Base-by-base conservation (phyloP, 1,284 basidiomycete genomes). In the Malassezia yamatoensis region DNA sequence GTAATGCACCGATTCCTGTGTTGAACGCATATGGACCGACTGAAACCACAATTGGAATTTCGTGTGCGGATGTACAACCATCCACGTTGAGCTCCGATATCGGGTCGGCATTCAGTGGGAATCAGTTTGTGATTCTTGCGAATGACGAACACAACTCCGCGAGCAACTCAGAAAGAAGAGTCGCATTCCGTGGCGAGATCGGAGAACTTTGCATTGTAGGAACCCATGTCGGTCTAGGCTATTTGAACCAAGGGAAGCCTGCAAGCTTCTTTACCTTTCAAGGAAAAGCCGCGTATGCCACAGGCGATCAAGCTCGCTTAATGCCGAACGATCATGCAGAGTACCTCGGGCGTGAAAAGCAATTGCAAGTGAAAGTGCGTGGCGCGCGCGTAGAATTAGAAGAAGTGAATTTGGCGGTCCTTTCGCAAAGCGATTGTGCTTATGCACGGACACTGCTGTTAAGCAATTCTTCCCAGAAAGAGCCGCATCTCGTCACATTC, bases 11-110 rank as follows among this genome's bases (percentile, higher is more conserved):
- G 32, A 61, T 67, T 3, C 62, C 60, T 6, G 56, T 69, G 11
- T 59, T 73, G 29, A 70, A 73, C 39, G 70, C 68, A 0, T 73
- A 73, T 40, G 70, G 70, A 15, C 70, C 70, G 4, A 73, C 68
- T 15, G 70, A 73, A 52, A 65, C 66, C 5, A 64, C 67, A 5
- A 73, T 73, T 51, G 70, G 70, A 38, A 70, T 60, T 47, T 72
- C 70, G 37, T 62, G 66, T 29, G 64, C 68, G 24, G 62, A 60
- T 4, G 59, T 72, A n/a, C 46, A 33, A 29, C 55, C 58, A 34
- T 32, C 16, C 0, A 58, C 63, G 13, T 56, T 60, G 5, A 54
- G 66, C 0, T 59, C 59, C 47, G 64, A 66, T 48, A 59, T 73
- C 40, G 70, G 70, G 4, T 35, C n/a, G 12, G 64, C 68, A 11